Percentiles rank a stretch among this genome's conserved stretches.
Conservation (phyloP, 305 asterid species). For the Fraxinus floribunda region DNA sequence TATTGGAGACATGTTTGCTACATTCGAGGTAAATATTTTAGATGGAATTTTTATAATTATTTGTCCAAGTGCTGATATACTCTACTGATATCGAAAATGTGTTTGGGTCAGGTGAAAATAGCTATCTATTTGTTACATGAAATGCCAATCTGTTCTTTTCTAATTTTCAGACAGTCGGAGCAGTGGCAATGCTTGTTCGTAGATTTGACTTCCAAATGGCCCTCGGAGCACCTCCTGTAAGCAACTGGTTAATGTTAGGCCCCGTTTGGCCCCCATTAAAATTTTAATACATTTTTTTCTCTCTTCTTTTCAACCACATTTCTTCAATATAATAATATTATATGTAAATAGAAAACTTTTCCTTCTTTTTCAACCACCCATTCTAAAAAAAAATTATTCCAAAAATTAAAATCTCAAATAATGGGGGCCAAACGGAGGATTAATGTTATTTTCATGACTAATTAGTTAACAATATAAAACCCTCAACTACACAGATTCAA, state of each 20-base stretch:
- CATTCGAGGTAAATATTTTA: constrained; percentile 69
- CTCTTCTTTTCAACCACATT: background rate
- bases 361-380: background rate
- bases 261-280: background rate
- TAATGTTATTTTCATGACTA: background rate
- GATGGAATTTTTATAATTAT: constrained; percentile 6
- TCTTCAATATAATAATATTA: too few relatives aligned
- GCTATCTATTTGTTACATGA: background rate
- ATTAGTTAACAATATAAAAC: background rate
- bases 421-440: background rate
- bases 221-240: constrained; percentile 94
- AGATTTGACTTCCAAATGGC: constrained; percentile 87
- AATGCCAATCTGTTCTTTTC: constrained; percentile 12
- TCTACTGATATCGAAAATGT: background rate
- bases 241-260: constrained; percentile 26
- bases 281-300: too few relatives aligned
- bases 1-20: constrained; percentile 95
- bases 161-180: constrained; percentile 61
- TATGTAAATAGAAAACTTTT: background rate
- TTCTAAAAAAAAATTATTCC: background rate
- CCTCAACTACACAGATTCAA: background rate
- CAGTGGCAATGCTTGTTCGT: constrained; percentile 90
- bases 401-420: background rate
- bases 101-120: background rate
- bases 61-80: background rate